A percentile compares a stretch with the other conserved stretches of the same genome.
Conservation (phyloP, 305 asterid species). For the Euphrasia arctica region DNA sequence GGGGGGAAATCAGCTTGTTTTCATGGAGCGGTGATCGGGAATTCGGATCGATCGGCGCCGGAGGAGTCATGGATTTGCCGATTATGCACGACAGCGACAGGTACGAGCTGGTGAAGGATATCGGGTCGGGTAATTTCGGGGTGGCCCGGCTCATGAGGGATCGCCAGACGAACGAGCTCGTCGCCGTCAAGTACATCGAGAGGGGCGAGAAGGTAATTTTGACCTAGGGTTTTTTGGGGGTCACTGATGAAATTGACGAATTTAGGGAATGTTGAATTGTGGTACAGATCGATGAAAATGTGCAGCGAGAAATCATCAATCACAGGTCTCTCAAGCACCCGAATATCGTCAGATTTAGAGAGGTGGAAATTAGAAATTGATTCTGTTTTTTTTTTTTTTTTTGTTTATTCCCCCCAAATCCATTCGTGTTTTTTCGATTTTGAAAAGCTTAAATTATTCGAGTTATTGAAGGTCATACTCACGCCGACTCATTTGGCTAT, state of each 20-base stretch:
- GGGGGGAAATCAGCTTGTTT: slow-evolving; percentile 5
- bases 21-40: slow-evolving; percentile 16
- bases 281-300: slow-evolving; percentile 84
- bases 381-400: not conserved
- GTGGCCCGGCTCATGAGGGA: slow-evolving; percentile 95
- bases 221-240: not conserved
- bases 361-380: slow-evolving; percentile 37
- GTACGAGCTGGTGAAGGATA: slow-evolving; percentile 82
- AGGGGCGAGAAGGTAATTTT: slow-evolving; percentile 87
- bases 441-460: too few relatives aligned
- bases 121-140: slow-evolving; percentile 96
- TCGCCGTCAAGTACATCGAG: slow-evolving; percentile 98
- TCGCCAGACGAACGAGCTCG: slow-evolving; percentile 77
- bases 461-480: slow-evolving; percentile 59
- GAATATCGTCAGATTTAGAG: slow-evolving; percentile 83
- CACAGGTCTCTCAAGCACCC: slow-evolving; percentile 95
- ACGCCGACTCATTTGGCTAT: slow-evolving; percentile 98
- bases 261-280: not conserved
- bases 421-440: too few relatives aligned
- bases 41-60: slow-evolving; percentile 70
- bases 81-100: slow-evolving; percentile 91
- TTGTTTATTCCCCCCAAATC: too few relatives aligned
- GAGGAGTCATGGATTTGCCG: slow-evolving; percentile 79
- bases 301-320: slow-evolving; percentile 87
- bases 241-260: too few relatives aligned